A percentile compares a stretch with the other conserved stretches of the same genome.
phyloP scores from a whole-genome alignment of 352 stramenopile species.

The Pythium rishiriense region DNA sequence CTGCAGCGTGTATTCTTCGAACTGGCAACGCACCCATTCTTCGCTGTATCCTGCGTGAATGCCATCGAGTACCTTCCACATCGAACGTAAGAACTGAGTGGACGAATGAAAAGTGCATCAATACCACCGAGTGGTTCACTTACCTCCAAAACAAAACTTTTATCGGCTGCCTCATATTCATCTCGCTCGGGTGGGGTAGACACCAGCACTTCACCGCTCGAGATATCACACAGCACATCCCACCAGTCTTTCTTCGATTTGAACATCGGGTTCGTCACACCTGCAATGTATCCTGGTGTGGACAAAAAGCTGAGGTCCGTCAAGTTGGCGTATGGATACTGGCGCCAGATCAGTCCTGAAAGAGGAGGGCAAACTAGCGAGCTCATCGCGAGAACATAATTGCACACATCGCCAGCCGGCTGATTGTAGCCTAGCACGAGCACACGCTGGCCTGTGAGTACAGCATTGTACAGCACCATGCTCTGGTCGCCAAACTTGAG shows the following conservation, averaged over 20 bases:
- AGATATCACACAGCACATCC: conserved; percentile 89
- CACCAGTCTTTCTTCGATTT: conserved; percentile 91
- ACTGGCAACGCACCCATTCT: conserved; percentile 87
- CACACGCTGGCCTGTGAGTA: conserved; percentile 78
- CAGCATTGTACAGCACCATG: conserved; percentile 85
- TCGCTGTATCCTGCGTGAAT: conserved; percentile 79
- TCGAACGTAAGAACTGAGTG: neutral
- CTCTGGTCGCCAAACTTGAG: conserved; percentile 82
- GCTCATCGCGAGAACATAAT: conserved; percentile 84
- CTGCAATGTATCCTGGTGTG: conserved; percentile 85
- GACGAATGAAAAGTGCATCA: neutral
- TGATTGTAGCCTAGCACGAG: conserved; percentile 86
- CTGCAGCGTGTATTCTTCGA: conserved; percentile 87
- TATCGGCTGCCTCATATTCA: conserved; percentile 68
- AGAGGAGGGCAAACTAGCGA: conserved; percentile 82
- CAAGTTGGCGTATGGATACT: conserved; percentile 88
- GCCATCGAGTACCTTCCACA: conserved; percentile 69
- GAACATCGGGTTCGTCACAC: conserved; percentile 93
- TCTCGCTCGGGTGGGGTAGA: conserved; percentile 65
- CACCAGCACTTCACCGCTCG: conserved; percentile 73
- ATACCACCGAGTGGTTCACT: too few relatives aligned
- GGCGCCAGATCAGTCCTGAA: conserved; percentile 73
- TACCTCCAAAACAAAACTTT: conserved; percentile 77
- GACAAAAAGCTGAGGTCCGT: conserved; percentile 87
- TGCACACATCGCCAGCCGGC: conserved; percentile 79